Conservation (phyloP, 2,329 filamentous ascomycete species). For the Fusarium sp. region DNA sequence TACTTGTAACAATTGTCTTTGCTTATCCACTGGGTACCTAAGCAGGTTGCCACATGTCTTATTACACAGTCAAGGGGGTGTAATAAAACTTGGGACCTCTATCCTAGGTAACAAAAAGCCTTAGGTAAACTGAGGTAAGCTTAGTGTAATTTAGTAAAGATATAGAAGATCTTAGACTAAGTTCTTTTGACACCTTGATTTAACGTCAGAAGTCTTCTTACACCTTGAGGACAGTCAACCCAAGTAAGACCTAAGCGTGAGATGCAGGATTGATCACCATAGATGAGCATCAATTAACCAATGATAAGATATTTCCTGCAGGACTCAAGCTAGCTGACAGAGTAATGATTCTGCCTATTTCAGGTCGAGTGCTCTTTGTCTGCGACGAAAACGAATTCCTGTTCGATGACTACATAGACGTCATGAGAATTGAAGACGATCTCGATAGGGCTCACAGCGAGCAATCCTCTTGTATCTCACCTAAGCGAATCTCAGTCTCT, state of each 20-base stretch:
- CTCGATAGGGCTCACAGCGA: background rate
- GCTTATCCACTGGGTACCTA: background rate
- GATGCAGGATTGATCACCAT: background rate
- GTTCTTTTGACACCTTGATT: no score
- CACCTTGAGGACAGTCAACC: background rate
- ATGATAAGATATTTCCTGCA: no score
- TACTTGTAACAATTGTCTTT: no score
- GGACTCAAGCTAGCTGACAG: no score
- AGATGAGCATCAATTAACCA: no score
- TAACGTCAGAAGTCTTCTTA: no score
- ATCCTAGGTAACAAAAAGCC: no score
- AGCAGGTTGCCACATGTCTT: background rate
- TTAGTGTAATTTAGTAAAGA: no score
- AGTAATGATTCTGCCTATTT: no score
- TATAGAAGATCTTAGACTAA: no score
- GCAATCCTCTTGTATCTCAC: background rate
- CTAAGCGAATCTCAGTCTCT: background rate
- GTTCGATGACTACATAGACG: background rate
- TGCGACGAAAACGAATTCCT: background rate
- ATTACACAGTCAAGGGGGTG: background rate
- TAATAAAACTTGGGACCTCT: no score
- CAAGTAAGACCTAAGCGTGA: background rate
- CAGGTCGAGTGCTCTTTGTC: background rate
- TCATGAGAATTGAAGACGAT: background rate
- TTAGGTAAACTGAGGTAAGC: no score